phyloP scores from a whole-genome alignment of 192 early-diverging fungal species.

The Rhizophagus prolifer region DNA sequence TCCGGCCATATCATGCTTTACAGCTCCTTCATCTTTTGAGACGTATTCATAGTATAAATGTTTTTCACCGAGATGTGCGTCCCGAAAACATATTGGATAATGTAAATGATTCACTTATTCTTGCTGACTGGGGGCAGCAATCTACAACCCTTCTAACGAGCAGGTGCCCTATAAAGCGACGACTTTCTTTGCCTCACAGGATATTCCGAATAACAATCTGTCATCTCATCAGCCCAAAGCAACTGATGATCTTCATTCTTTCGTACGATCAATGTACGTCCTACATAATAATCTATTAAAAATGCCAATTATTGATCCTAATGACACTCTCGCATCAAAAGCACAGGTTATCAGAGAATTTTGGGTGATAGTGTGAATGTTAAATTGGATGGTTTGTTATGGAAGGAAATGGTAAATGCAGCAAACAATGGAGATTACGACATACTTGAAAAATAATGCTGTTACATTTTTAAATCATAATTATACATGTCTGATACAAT shows the following conservation, averaged over 20 bases:
- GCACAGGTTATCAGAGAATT: background rate
- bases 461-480: too few relatives aligned
- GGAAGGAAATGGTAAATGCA: too few relatives aligned
- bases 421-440: too few relatives aligned
- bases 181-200: background rate
- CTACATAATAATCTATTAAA: slow-evolving; percentile 4
- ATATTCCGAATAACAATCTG: background rate
- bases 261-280: background rate
- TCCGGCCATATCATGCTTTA: background rate
- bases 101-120: background rate
- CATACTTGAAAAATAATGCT: too few relatives aligned
- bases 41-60: background rate
- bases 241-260: slow-evolving; percentile 7
- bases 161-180: background rate
- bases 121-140: slow-evolving; percentile 22
- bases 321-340: too few relatives aligned
- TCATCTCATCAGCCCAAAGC: background rate
- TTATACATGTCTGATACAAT: too few relatives aligned
- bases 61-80: slow-evolving; percentile 20
- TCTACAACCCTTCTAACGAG: background rate
- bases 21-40: slow-evolving; percentile 4
- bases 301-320: too few relatives aligned
- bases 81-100: slow-evolving; percentile 8
- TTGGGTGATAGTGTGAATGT: too few relatives aligned
- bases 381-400: too few relatives aligned